Evolutionary conservation across 805 yeast species (phyloP), one percentile per base, ranked within the genome.

Genomic region (Metschnikowia gelsemii): DNA sequence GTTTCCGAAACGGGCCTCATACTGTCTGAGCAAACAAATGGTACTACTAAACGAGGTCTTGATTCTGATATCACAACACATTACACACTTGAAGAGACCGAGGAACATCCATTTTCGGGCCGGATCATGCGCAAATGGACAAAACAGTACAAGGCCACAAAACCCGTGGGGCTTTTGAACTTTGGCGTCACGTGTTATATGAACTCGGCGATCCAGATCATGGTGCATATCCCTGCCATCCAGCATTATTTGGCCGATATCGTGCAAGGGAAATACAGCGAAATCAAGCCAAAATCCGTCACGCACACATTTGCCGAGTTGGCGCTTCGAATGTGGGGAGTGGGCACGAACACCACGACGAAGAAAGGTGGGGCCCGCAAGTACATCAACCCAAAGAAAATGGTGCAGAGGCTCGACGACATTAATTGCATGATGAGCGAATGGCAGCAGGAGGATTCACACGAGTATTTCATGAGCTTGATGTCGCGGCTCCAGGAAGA

Each of bases 371-470:
- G 34, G 60, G 61, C 43, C 46, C 52, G 49, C 36, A 68, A 72
- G 45, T 79, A 75, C 55, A 71, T 88, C 40, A 85, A 85, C 63
- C 98, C 96, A 8, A 80, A 80, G 52, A 79, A 77, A 55, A 71
- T 89, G 54, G 82, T 87, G 44, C 72, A 73, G 38, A 73, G 88
- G 50, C 68, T 87, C 43, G 86, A 77, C 36, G 96, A 87, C 55
- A 87, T 91, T 55, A 89, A 89, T 63, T 87, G 96, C 60, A 87
- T 87, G 96, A 88, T 90, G 96, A 81, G 89, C 32, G 93, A 83
- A 61, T 90, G 96, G 96, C 90, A 88, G 63, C 99, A 93, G 62
- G 98, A 93, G 63, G 99, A 93, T 64, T 85, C 96, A 0, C 99
- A 93, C 64, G 99, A 93, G 64, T 93, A 90, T 66, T 87, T 84